Evolutionary conservation across 805 yeast genomes (phyloP), one percentile per base, ranked within the genome.

Genomic region (Starmerella bacillaris): DNA sequence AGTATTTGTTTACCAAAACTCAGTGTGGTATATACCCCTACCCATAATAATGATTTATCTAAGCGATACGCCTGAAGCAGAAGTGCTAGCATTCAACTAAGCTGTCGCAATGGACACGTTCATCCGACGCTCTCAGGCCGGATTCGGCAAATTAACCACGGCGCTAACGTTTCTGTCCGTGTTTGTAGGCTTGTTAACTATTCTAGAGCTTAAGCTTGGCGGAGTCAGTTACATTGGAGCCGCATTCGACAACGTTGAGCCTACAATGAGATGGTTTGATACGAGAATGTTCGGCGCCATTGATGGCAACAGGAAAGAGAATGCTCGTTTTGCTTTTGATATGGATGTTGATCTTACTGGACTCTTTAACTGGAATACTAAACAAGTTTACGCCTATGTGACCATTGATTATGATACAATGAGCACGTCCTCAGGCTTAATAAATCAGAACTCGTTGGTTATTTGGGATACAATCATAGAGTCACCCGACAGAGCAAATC

Each of bases 311-410:
- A 74, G 78, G 34, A 83, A 76, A 58, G 93, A 84, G 51, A 80
- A 80, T 52, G 64, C 77, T 38, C 69, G 66, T 46, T 54, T 83
- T 27, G 58, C 59, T 9, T 83, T 89, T 49, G 92, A 80, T 52
- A 58, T 89, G 31, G 70, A 70, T 14, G 54, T 58, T 5, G 94
- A 86, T 55, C 62, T 86, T 41, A 53, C 78, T 2, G 74, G 80
- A 2, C 63, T 89, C 35, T 84, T 84, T 67, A 83, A 78, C 56
- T 86, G 95, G 94, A 89, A 86, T 58, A 89, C 98, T 9, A 86
- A 86, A 53, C 96, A 86, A 56, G 72, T 86, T n/a, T 86, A 89
- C 50, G 78, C 76, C 4, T 89, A 86, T 50, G 62, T 89, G 42
- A 78, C 92, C 3, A 93, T 92, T 2, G 86, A 80, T 50, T 84